Conservation (phyloP, 2,329 filamentous ascomycete genomes). For the Botrytis cinerea region DNA sequence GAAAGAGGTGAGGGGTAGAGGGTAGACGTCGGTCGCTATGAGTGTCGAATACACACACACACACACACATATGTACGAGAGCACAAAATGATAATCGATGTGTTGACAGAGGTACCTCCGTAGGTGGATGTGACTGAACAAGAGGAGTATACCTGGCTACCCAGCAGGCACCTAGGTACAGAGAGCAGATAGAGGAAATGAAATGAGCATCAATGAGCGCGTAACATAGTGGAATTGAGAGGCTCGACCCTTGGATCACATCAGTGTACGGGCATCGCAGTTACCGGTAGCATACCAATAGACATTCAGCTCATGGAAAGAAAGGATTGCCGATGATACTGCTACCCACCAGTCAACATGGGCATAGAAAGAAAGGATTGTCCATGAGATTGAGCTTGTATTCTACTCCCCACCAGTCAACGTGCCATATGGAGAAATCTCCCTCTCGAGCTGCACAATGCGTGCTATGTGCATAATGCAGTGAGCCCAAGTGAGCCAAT, state of each 20-base stretch:
- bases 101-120: not conserved
- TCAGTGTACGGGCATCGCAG: not conserved
- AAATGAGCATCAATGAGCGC: not conserved
- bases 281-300: too few species aligned
- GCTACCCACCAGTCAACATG: too few species aligned
- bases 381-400: not conserved
- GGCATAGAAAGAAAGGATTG: not conserved
- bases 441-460: not conserved
- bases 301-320: not conserved
- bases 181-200: not conserved
- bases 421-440: conserved; percentile 3
- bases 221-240: not conserved
- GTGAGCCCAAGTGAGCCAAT: conserved; percentile 5
- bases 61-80: not conserved
- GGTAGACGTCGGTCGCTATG: not conserved
- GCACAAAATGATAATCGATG: not conserved
- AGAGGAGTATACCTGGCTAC: not conserved
- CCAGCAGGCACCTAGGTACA: too few species aligned
- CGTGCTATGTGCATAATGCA: not conserved
- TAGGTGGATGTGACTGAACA: not conserved
- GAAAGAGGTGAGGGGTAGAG: not conserved
- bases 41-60: not conserved
- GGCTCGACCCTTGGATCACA: not conserved
- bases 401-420: not conserved
- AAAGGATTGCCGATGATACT: too few species aligned